Evolutionary conservation across 345 rosid genomes (phyloP), one percentile per base, ranked within the genome.

Genomic region (Orychophragmus violaceus): DNA sequence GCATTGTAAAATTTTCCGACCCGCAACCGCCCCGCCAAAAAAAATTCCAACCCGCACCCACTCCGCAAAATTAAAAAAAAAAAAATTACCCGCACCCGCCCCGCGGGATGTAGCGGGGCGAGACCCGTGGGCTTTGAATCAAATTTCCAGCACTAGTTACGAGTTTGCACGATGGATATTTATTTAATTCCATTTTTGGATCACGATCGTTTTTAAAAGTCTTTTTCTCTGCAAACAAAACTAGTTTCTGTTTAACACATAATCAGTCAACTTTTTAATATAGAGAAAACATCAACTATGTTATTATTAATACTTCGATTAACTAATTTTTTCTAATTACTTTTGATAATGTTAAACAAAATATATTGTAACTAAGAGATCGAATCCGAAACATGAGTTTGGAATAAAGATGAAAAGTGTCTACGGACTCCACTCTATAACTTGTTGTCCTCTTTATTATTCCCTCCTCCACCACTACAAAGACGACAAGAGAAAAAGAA

Each of bases 401-500:
- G 29, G 29, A 22, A 49, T 49, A 49, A 49, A 49, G 23, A 5
- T 16, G 7, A 54, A 49, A 49, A 19, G 39, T 48, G 51, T 35
- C 23, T 5, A 9, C 33, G n/a, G n/a, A 48, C 56, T 24, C n/a
- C n/a, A n/a, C 0, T 6, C 35, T 58, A 1, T 13, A 27, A 14
- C 35, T 39, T 48, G 53, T 21, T 64, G 69, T 63, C 36, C 48
- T 35, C 52, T 62, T n/a, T 36, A 28, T 59, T 10, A 64, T 36
- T 22, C 53, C 37, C 19, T 39, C 45, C 71, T 36, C 66, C 66
- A 50, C 66, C 37, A 57, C 3, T 16, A 32, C 52, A 6, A 65
- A 65, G 67, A 23, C 66, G 59, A 64, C 61, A 36, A 71, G 35
- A 65, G 29, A 44, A 62, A 24, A 57, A 54, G 13, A 28, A 1